Conservation (phyloP, 2,329 filamentous ascomycete genomes). For the Trichoderma breve region DNA sequence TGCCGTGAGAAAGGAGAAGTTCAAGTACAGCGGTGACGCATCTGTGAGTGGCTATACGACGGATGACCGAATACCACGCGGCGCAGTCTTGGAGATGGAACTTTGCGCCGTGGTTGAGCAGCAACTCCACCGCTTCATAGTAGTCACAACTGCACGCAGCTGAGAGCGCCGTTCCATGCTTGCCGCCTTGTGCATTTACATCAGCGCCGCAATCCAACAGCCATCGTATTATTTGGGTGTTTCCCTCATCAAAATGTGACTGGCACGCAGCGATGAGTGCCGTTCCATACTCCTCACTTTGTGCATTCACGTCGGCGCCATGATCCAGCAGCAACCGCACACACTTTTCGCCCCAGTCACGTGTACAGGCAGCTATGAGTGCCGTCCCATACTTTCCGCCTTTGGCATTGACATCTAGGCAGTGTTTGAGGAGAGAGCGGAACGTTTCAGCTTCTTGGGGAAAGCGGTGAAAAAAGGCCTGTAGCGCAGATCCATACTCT, state of each 20-base stretch:
- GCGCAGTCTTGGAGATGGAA: not conserved
- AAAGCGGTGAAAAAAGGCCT: not conserved
- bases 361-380: not conserved
- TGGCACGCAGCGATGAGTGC: not conserved
- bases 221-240: no score
- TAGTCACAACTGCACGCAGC: not conserved
- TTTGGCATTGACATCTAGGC: not conserved
- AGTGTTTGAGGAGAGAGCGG: not conserved
- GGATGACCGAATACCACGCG: not conserved
- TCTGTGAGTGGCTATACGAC: not conserved
- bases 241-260: no score
- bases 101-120: not conserved
- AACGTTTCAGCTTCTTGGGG: not conserved
- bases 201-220: not conserved
- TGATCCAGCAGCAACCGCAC: not conserved
- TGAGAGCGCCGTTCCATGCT: not conserved
- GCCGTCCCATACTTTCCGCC: not conserved
- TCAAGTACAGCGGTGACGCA: not conserved
- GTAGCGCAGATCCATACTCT: not conserved
- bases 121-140: not conserved
- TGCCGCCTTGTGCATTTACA: not conserved
- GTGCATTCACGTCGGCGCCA: not conserved
- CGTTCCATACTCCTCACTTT: not conserved
- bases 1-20: not conserved
- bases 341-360: fast-evolving